These are phyloP conservation scores for Solidago caesia DNA, from an alignment of 129 eudicot genomes.

Conservation along the genomic window DNA sequence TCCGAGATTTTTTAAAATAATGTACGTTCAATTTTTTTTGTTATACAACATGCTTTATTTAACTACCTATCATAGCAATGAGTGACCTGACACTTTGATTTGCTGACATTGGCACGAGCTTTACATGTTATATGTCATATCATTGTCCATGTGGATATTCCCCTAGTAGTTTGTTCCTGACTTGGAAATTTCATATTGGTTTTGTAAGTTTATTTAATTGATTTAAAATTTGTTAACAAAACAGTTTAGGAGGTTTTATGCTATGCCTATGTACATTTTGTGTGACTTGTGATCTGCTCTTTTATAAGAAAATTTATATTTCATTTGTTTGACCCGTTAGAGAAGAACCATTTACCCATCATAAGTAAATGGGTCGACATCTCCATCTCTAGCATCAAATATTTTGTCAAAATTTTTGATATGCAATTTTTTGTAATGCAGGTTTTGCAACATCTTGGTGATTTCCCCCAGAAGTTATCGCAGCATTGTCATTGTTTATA, in stretches of 20 bases:
- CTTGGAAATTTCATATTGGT: too few relatives aligned
- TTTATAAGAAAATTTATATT: not conserved
- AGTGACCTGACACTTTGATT: too few relatives aligned
- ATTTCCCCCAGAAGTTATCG: slow-evolving; percentile 88
- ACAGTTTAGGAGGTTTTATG: not conserved
- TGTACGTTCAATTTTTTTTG: not conserved
- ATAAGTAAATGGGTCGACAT: not conserved
- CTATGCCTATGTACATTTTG: not conserved
- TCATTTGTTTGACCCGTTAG: not conserved
- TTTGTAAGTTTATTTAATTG: too few relatives aligned
- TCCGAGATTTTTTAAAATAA: not conserved
- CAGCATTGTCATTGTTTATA: slow-evolving; percentile 93
- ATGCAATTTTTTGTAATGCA: slow-evolving; percentile 30
- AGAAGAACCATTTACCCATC: not conserved
- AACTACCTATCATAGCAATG: not conserved
- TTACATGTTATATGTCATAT: too few relatives aligned
- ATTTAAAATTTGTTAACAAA: not conserved
- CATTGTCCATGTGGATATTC: too few relatives aligned
- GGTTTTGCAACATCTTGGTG: slow-evolving; percentile 99
- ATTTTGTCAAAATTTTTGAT: slow-evolving; percentile 5
- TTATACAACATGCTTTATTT: not conserved
- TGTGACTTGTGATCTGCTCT: not conserved
- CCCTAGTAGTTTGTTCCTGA: too few relatives aligned
- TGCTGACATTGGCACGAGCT: too few relatives aligned
- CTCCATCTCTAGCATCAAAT: not conserved